phyloP scores from a whole-genome alignment of 2,329 filamentous ascomycete genomes.

The Pseudocercospora macadamiae region DNA sequence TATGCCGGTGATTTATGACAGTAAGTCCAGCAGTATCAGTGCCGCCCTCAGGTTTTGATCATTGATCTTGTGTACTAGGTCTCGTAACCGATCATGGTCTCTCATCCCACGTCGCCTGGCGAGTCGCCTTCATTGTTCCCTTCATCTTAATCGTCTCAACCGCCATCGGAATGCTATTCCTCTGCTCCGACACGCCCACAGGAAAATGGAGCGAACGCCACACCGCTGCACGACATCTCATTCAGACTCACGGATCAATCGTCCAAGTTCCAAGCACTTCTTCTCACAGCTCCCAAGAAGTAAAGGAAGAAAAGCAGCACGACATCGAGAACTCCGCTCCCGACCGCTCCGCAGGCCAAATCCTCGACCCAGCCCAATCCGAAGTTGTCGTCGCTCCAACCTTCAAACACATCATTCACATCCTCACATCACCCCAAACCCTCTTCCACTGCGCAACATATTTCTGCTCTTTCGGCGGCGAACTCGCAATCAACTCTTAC shows the following conservation, averaged over 20 bases:
- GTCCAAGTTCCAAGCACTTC: slow-evolving; percentile 43
- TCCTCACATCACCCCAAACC: slow-evolving; percentile 64
- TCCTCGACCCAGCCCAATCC: slow-evolving; percentile 57
- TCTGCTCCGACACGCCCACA: slow-evolving; percentile 79
- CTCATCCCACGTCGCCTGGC: slow-evolving; percentile 72
- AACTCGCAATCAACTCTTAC: slow-evolving; percentile 63
- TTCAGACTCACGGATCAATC: slow-evolving; percentile 17
- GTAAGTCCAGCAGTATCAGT: no score
- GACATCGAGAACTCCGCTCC: slow-evolving; percentile 18
- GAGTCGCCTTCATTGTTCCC: slow-evolving; percentile 80
- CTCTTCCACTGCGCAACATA: slow-evolving; percentile 57
- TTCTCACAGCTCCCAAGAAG: slow-evolving; percentile 51
- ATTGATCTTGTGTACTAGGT: slow-evolving; percentile 34
- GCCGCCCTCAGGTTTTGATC: no score
- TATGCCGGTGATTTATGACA: slow-evolving; percentile 88
- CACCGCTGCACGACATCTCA: slow-evolving; percentile 58
- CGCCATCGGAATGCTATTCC: slow-evolving; percentile 68
- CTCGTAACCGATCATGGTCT: slow-evolving; percentile 65
- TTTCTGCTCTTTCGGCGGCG: slow-evolving; percentile 63
- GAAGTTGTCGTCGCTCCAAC: slow-evolving; percentile 67
- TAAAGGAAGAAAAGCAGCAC: slow-evolving; percentile 43
- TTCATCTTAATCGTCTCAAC: slow-evolving; percentile 72
- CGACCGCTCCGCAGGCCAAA: slow-evolving; percentile 50
- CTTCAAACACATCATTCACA: slow-evolving; percentile 60
- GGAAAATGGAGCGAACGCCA: slow-evolving; percentile 76